These are phyloP conservation scores for Porcisia deanei DNA, from an alignment of 208 protist species.

Conservation along the genomic window DNA sequence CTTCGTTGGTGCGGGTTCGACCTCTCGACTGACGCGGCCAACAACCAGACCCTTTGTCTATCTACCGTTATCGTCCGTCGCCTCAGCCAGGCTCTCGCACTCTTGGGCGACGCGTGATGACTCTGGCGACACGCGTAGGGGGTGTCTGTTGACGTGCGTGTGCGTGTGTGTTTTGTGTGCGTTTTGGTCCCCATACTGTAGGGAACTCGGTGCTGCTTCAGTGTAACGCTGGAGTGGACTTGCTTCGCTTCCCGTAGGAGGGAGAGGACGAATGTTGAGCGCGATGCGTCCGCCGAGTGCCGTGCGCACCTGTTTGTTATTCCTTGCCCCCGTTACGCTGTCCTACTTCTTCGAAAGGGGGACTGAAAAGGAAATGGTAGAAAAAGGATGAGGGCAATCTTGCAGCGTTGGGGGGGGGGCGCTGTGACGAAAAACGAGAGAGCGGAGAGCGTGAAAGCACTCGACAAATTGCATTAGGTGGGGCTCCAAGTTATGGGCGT, in stretches of 20 bases:
- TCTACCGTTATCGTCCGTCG: conserved; percentile 65
- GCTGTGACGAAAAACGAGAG: background rate
- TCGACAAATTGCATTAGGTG: background rate
- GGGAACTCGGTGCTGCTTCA: background rate
- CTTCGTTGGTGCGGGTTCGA: conserved; percentile 72
- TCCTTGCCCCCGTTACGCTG: background rate
- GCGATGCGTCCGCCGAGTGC: background rate
- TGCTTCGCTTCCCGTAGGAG: background rate
- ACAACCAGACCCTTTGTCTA: conserved; percentile 40
- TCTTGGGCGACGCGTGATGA: conserved; percentile 9
- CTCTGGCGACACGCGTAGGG: no score
- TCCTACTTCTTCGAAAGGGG: background rate
- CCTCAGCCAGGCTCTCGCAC: conserved; percentile 33
- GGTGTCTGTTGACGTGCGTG: background rate
- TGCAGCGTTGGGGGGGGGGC: background rate
- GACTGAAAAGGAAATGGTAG: background rate
- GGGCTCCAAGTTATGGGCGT: background rate
- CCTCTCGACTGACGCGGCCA: conserved; percentile 41
- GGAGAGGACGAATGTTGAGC: background rate
- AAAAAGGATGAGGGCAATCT: background rate
- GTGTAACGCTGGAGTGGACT: background rate
- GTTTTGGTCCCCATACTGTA: no score
- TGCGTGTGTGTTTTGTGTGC: background rate
- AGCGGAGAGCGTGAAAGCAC: background rate
- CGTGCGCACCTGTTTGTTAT: background rate